Percentiles rank a stretch among this genome's conserved stretches.
phyloP scores from a whole-genome alignment of 176 grass and related monocot species.

The Eleusine coracana region DNA sequence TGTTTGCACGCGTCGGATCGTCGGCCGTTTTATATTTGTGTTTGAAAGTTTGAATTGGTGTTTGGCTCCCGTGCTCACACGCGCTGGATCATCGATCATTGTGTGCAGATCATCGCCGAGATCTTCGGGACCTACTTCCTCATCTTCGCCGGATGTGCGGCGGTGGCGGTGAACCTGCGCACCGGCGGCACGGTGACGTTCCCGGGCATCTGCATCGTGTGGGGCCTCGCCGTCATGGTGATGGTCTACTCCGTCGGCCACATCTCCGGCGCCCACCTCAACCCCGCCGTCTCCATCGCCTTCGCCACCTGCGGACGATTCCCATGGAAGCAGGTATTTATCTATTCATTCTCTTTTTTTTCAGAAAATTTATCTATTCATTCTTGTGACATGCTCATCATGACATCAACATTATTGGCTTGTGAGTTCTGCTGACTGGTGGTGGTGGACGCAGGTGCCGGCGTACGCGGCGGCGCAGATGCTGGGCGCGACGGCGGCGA shows the following conservation, averaged over 20 bases:
- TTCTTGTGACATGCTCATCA: too few species aligned
- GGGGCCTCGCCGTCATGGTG: conserved; percentile 91
- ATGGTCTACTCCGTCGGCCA: conserved; percentile 95
- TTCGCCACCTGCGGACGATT: conserved; percentile 82
- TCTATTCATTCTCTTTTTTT: too few species aligned
- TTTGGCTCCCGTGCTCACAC: not conserved
- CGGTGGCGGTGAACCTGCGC: conserved; percentile 69
- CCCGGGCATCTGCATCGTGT: conserved; percentile 81
- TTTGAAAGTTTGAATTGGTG: not conserved
- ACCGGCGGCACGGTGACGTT: conserved; percentile 77
- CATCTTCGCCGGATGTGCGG: conserved; percentile 83
- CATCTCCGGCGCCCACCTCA: conserved; percentile 95
- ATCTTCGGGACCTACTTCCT: conserved; percentile 81
- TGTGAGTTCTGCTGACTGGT: not conserved
- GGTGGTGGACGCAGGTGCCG: conserved; percentile 51
- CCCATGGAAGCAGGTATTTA: conserved; percentile 71
- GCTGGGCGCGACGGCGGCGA: conserved; percentile 56
- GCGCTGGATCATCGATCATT: not conserved
- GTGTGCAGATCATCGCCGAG: conserved; percentile 70
- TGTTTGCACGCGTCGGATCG: conserved; percentile 1
- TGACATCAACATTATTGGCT: too few species aligned
- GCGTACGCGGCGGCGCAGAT: conserved; percentile 72
- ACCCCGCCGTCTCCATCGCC: conserved; percentile 82
- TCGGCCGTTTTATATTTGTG: not conserved
- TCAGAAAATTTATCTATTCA: too few species aligned